Evolutionary conservation across 164 flowering plant genomes (phyloP), one percentile per base, ranked within the genome.

Genomic region (Akebia trifoliata): DNA sequence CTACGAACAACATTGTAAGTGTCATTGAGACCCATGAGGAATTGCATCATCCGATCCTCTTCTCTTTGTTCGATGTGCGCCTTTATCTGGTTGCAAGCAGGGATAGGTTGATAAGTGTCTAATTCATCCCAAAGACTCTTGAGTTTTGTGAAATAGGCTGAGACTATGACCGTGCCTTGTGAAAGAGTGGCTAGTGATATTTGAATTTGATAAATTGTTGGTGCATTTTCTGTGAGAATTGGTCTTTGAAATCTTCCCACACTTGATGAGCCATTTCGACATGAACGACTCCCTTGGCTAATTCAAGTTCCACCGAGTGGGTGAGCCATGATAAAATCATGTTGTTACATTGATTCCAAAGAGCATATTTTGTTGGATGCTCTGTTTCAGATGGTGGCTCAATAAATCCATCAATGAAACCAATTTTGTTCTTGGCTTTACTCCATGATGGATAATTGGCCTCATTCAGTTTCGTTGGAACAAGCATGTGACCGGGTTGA

Each of bases 1-100:
- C 2, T 26, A 1, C 47, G 44, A 32, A 54, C 39, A 15, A 6
- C 6, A 2, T 9, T 43, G 8, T 32, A 44, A 9, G 35, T 17
- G 7, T 54, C 60, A 29, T 62, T 55, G 0, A 54, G 54, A 14
- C 66, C 54, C 66, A 62, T 44, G 4, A 62, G 54, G 25, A 55
- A 55, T 22, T 63, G 55, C 47, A 56, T 40, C 45, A 40, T 40
- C 8, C 9, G 20, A 17, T 40, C 45, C 8, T 40, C 45, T 40
- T 15, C 8, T 40, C 18, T 40, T 15, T 40, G 21, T 9, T 15
- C 45, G 4, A 11, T 9, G 8, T 17, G 45, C 18, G 18, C 8
- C 11, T 36, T 36, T 2, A n/a, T 3, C n/a, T 40, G 21, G 20
- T 17, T 8, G 2, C 20, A 40, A 36, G 10, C 2, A 36, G 39